Evolutionary conservation across 2,329 filamentous ascomycete genomes (phyloP).

Genomic region (Ceratocystiopsis minuta): DNA sequence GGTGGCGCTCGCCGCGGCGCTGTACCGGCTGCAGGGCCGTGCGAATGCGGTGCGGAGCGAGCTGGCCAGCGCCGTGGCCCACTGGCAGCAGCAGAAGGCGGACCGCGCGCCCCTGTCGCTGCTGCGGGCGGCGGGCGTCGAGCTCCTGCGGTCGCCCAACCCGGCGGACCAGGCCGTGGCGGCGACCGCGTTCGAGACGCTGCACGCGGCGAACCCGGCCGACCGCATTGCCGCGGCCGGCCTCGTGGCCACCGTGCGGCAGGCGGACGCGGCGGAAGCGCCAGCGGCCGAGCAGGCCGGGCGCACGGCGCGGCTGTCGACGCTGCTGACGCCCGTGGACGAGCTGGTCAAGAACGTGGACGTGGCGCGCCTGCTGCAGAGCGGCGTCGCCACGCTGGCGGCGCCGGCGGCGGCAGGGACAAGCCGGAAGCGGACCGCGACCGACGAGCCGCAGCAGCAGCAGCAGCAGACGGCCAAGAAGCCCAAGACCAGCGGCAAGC

Average conservation of each 20-base stretch:
- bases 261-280: constrained; percentile 33
- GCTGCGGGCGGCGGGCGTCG: constrained; percentile 63
- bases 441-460: constrained; percentile 19
- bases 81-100: constrained; percentile 48
- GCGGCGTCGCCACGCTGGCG: constrained; percentile 39
- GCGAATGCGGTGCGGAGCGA: constrained; percentile 53
- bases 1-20: constrained; percentile 58
- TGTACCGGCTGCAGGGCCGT: constrained; percentile 63
- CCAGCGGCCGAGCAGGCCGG: constrained; percentile 33
- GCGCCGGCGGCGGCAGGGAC: constrained; percentile 21
- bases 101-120: constrained; percentile 35
- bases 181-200: constrained; percentile 57
- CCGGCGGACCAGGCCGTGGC: constrained; percentile 51
- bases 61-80: constrained; percentile 58
- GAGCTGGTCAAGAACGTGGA: constrained; percentile 43
- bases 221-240: constrained; percentile 62
- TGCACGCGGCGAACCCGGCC: constrained; percentile 46
- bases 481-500: constrained; percentile 3
- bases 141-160: constrained; percentile 60
- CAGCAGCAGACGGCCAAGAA: constrained; percentile 4
- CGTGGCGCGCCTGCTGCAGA: constrained; percentile 41
- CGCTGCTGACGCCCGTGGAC: constrained; percentile 23
- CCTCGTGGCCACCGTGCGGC: constrained; percentile 66
- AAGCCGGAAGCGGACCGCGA: constrained; percentile 25
- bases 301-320: constrained; percentile 2